Conservation (phyloP, 805 yeast genomes). For the Metschnikowia picachoensis region DNA sequence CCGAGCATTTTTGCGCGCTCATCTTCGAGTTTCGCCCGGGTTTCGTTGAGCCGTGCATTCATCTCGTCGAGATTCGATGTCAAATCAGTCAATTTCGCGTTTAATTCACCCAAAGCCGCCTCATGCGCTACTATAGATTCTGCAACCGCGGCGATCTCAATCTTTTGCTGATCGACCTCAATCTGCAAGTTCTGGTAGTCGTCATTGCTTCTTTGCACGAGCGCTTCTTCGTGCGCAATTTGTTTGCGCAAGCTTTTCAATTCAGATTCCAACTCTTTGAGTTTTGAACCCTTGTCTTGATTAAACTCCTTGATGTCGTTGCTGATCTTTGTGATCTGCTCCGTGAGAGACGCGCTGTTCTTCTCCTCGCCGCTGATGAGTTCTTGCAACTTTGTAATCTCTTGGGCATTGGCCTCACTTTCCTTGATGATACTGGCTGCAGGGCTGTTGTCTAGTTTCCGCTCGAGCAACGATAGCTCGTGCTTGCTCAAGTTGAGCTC, state of each 20-base stretch:
- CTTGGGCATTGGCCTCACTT: conserved; percentile 42
- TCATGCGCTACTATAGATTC: conserved; percentile 40
- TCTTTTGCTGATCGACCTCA: conserved; percentile 62
- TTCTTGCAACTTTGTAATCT: conserved; percentile 40
- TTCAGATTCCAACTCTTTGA: conserved; percentile 59
- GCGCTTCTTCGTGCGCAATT: conserved; percentile 38
- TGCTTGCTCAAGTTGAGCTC: conserved; percentile 56
- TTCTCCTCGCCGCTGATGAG: conserved; percentile 34
- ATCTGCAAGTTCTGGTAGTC: conserved; percentile 60
- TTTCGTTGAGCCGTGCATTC: conserved; percentile 15
- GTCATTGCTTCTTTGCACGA: conserved; percentile 46
- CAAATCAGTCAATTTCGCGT: conserved; percentile 4
- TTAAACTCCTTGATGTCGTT: conserved; percentile 80
- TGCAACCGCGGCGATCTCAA: conserved; percentile 48
- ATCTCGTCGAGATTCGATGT: conserved; percentile 26
- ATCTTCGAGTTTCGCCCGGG: conserved; percentile 38
- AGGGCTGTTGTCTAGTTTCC: conserved; percentile 52
- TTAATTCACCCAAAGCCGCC: conserved; percentile 28
- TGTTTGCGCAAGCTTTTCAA: conserved; percentile 32
- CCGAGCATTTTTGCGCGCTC: conserved; percentile 62
- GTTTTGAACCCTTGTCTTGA: conserved; percentile 73
- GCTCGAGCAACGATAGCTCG: conserved; percentile 52
- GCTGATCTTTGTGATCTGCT: conserved; percentile 53
- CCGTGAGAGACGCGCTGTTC: conserved; percentile 27
- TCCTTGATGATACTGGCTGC: conserved; percentile 53